Evolutionary conservation across 192 early-diverging fungal genomes (phyloP).

Genomic region (Kappamyces sp.): DNA sequence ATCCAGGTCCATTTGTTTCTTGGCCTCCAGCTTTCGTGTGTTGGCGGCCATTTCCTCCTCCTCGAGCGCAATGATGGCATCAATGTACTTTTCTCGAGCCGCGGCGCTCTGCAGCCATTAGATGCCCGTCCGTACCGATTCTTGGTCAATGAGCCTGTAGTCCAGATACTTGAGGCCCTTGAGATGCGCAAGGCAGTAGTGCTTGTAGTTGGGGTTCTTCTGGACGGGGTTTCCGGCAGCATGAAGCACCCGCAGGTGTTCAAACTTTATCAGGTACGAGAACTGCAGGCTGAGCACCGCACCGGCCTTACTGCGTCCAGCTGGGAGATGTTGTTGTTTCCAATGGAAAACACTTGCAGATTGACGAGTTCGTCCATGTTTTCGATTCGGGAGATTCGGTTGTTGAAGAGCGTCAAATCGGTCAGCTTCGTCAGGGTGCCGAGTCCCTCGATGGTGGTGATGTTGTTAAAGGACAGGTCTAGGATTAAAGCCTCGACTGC

Average conservation of each 20-base stretch:
- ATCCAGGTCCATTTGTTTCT: constrained; percentile 30
- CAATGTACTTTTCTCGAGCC: constrained; percentile 54
- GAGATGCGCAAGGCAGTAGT: constrained; percentile 52
- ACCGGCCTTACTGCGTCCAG: constrained; percentile 28
- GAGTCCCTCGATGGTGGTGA: constrained; percentile 53
- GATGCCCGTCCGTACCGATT: constrained; percentile 27
- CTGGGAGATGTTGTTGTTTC: constrained; percentile 45
- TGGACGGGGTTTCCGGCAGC: constrained; percentile 45
- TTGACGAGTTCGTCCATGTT: constrained; percentile 53
- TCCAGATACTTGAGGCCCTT: constrained; percentile 53
- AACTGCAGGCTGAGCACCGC: constrained; percentile 28
- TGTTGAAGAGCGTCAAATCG: constrained; percentile 59
- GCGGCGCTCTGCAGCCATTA: constrained; percentile 30
- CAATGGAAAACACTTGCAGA: constrained; percentile 52
- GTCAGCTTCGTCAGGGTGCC: constrained; percentile 49
- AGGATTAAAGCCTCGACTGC: not conserved
- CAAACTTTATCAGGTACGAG: constrained; percentile 46
- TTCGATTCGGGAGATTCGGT: constrained; percentile 52
- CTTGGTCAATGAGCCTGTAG: constrained; percentile 52
- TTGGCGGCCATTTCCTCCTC: constrained; percentile 53
- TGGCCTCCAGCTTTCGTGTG: constrained; percentile 35
- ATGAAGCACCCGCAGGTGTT: constrained; percentile 50
- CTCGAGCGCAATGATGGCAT: constrained; percentile 56
- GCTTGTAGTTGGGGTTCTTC: constrained; percentile 52
- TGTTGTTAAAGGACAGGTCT: constrained; percentile 65